Conservation (phyloP, 2,329 filamentous ascomycete genomes). For the Pleomassaria siparia region DNA sequence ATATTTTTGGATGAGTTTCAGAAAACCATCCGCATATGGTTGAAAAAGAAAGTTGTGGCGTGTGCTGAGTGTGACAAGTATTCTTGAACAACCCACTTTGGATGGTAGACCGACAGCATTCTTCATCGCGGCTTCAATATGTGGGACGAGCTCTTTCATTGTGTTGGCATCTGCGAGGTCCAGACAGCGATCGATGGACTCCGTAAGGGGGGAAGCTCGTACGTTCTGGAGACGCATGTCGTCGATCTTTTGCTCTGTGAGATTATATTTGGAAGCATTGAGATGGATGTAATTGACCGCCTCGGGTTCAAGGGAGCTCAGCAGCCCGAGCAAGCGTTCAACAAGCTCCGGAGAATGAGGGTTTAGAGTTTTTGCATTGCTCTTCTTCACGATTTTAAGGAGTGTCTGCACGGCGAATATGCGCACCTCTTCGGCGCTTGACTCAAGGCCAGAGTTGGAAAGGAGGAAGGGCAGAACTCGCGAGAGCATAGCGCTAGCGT, state of each 20-base stretch:
- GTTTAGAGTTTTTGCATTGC: conserved; percentile 70
- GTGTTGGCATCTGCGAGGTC: conserved; percentile 77
- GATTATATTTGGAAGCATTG: conserved; percentile 78
- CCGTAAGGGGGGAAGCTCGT: conserved; percentile 83
- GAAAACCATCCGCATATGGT: conserved; percentile 72
- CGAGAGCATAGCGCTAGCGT: conserved; percentile 76
- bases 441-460: conserved; percentile 86
- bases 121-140: conserved; percentile 78
- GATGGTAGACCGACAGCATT: conserved; percentile 87
- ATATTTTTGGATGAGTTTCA: conserved; percentile 77
- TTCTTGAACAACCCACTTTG: conserved; percentile 85
- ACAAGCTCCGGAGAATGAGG: conserved; percentile 82
- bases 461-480: conserved; percentile 89
- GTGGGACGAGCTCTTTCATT: conserved; percentile 73
- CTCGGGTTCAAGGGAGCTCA: conserved; percentile 88
- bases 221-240: conserved; percentile 80
- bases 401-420: conserved; percentile 77
- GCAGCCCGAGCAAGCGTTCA: conserved; percentile 74
- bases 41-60: conserved; percentile 74
- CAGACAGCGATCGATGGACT: conserved; percentile 86
- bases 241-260: conserved; percentile 88
- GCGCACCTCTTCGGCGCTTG: conserved; percentile 83
- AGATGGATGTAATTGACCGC: conserved; percentile 91
- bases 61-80: conserved; percentile 82
- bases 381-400: conserved; percentile 86